Percentiles rank a stretch among this genome's conserved stretches.
These are phyloP conservation scores for Eucalyptus cloeziana DNA, from an alignment of 345 rosid genomes.

Conservation along the genomic window DNA sequence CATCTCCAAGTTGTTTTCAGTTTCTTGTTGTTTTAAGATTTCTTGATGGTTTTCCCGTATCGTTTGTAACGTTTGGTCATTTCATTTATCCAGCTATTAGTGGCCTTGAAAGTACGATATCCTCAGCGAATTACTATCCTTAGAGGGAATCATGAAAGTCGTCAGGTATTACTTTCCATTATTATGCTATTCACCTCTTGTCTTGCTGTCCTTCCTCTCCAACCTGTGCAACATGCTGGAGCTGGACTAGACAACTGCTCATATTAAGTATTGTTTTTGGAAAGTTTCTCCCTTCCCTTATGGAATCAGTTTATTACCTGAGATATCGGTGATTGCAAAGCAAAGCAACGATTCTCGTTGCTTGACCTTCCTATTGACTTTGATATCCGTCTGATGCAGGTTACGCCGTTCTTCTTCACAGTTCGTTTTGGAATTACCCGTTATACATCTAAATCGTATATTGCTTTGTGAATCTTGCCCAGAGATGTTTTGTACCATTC, in stretches of 20 bases:
- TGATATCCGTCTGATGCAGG: not conserved
- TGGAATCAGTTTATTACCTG: not conserved
- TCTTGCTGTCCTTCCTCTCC: not conserved
- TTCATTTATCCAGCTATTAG: slow-evolving; percentile 51
- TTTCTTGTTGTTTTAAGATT: not conserved
- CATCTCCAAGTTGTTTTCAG: not conserved
- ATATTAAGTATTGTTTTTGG: not conserved
- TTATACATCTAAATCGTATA: not conserved
- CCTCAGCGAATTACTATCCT: slow-evolving; percentile 86
- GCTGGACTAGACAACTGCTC: not conserved
- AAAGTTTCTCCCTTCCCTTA: not conserved
- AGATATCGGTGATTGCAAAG: not conserved
- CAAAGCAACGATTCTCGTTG: not conserved
- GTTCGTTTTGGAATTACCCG: not conserved
- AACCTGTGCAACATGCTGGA: not conserved
- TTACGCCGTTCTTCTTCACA: not conserved
- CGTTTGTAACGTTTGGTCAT: not conserved
- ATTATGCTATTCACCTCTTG: not conserved
- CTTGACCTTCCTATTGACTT: not conserved
- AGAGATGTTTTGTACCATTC: not conserved
- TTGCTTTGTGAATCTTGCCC: not conserved
- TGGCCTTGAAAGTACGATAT: slow-evolving; percentile 84
- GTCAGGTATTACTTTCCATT: slow-evolving; percentile 47
- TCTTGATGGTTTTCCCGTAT: not conserved
- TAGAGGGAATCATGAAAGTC: slow-evolving; percentile 98